Evolutionary conservation across 352 stramenopile genomes (phyloP).

Genomic region (Phytophthora litchii): DNA sequence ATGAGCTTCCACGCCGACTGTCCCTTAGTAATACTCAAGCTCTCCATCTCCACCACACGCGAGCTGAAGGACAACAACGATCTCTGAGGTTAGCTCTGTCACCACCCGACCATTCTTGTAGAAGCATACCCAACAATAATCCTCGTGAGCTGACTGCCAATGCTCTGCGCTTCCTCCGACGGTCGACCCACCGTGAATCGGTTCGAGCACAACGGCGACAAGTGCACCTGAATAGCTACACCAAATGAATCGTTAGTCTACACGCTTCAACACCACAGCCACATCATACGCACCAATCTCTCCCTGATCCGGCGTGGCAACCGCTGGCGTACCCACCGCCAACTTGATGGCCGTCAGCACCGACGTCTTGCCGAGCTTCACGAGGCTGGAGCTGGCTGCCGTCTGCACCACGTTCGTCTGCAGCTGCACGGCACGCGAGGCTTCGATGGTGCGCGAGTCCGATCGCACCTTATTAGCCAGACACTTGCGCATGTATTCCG

Average conservation of each 20-base stretch:
- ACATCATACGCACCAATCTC: conserved; percentile 54
- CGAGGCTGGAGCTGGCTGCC: conserved; percentile 69
- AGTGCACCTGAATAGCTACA: conserved; percentile 77
- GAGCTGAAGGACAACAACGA: conserved; percentile 37
- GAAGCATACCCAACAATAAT: conserved; percentile 66
- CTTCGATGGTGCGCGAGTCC: conserved; percentile 58
- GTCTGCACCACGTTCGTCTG: conserved; percentile 73
- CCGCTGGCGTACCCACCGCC: conserved; percentile 70
- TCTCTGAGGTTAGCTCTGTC: conserved; percentile 1
- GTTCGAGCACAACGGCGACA: conserved; percentile 79
- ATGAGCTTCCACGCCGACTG: conserved; percentile 85
- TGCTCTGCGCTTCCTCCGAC: conserved; percentile 78
- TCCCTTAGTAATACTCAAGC: conserved; percentile 71
- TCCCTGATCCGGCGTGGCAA: conserved; percentile 74
- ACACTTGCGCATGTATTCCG: conserved; percentile 71
- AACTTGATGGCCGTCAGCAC: conserved; percentile 77
- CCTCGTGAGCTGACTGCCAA: conserved; percentile 77
- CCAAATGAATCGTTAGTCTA: conserved; percentile 3
- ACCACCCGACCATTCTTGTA: background rate
- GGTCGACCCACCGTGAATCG: conserved; percentile 71
- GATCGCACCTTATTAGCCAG: conserved; percentile 62
- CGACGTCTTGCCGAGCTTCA: conserved; percentile 77
- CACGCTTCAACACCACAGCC: background rate
- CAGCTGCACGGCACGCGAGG: conserved; percentile 57
- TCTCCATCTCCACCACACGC: conserved; percentile 81